Conservation (phyloP, 2,329 filamentous ascomycete species). For the Diaporthe longicolla region DNA sequence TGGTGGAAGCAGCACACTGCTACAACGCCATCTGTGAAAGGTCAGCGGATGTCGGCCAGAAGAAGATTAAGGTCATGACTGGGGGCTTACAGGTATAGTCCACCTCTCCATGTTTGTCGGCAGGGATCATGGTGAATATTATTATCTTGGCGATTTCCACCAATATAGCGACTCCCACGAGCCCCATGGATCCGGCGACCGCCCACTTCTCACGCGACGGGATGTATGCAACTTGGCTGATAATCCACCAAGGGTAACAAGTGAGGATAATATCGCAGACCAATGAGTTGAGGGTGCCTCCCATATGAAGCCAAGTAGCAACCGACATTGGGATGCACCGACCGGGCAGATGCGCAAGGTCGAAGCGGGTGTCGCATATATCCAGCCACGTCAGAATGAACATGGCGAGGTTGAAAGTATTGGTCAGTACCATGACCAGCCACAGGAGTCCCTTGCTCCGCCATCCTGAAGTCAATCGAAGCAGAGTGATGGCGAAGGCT, state of each 20-base stretch:
- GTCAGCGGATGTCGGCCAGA: neutral
- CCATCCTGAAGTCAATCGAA: constrained; percentile 23
- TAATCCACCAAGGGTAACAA: constrained; percentile 31
- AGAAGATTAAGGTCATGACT: neutral
- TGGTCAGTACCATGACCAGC: constrained; percentile 31
- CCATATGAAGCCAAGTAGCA: constrained; percentile 14
- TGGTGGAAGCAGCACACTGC: constrained; percentile 16
- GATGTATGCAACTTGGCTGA: constrained; percentile 27
- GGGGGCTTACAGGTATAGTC: constrained; percentile 31
- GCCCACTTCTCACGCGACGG: constrained; percentile 26
- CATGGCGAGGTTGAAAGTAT: neutral
- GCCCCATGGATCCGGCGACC: constrained; percentile 26
- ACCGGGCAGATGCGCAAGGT: constrained; percentile 7
- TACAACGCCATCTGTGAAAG: constrained; percentile 9
- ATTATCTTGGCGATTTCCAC: neutral
- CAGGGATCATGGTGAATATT: constrained; percentile 6
- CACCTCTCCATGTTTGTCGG: neutral
- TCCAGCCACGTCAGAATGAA: constrained; percentile 33
- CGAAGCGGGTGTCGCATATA: constrained; percentile 25
- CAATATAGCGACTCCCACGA: constrained; percentile 3
- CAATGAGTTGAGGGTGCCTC: constrained; percentile 13
- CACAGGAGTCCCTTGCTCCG: constrained; percentile 12
- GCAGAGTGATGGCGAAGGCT: constrained; percentile 30
- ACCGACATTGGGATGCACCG: constrained; percentile 10
- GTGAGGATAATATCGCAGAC: constrained; percentile 29